Percentiles rank a stretch among this genome's conserved stretches.
Evolutionary conservation across 495 filamentous ascomycete genomes (phyloP).

Genomic region (Xylaria palmicola): DNA sequence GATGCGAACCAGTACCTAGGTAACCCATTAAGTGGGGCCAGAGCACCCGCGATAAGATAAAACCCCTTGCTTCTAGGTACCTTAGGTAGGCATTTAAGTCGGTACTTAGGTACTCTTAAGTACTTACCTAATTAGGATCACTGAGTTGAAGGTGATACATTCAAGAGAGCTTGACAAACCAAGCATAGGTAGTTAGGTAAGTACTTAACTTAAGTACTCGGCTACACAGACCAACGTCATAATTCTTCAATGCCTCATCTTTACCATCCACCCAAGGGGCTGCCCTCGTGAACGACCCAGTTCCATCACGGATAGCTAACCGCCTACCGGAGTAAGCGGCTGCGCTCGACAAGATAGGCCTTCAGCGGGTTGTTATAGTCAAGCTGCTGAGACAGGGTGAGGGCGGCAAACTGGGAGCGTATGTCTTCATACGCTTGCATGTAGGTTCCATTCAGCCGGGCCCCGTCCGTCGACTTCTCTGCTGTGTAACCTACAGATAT

Average conservation of each 20-base stretch:
- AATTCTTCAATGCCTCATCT: no score
- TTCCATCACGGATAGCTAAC: not conserved
- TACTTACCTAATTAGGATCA: not conserved
- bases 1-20: not conserved
- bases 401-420: slow-evolving; percentile 2
- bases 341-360: slow-evolving; percentile 7
- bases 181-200: no score
- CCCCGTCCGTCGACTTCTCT: not conserved
- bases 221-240: no score
- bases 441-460: not conserved
- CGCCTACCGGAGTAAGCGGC: not conserved
- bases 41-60: slow-evolving; percentile 13
- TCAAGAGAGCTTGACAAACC: no score
- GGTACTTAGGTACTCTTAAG: not conserved
- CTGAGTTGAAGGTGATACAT: no score
- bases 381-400: slow-evolving; percentile 7
- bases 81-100: no score
- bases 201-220: no score
- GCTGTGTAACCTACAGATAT: slow-evolving; percentile 7
- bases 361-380: slow-evolving; percentile 11
- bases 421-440: slow-evolving; percentile 8
- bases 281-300: no score
- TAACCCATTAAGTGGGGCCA: not conserved
- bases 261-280: no score
- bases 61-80: no score